Percentiles rank a stretch among this genome's conserved stretches.
These are phyloP conservation scores for Tolypocladium cylindrosporum DNA, from an alignment of 2,329 filamentous ascomycete species.

Conservation along the genomic window DNA sequence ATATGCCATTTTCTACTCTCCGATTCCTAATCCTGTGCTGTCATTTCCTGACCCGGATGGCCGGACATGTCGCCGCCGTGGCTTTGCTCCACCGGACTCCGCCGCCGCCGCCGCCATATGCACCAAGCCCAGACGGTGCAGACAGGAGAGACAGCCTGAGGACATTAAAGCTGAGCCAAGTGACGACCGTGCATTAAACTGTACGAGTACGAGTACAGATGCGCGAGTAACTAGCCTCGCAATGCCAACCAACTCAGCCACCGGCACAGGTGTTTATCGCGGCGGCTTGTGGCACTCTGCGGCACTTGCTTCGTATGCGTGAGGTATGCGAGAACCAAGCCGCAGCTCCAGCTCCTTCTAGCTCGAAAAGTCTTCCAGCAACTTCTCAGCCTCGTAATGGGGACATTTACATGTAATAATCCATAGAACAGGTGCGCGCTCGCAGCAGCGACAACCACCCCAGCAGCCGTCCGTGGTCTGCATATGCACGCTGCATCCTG, in stretches of 20 bases:
- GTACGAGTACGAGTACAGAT: too few relatives aligned
- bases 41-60: neutral
- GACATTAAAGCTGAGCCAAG: neutral
- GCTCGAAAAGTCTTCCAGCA: too few relatives aligned
- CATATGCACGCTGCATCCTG: constrained; percentile 3
- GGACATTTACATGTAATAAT: neutral
- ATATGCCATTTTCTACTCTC: neutral
- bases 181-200: neutral
- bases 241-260: neutral
- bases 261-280: neutral
- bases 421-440: neutral
- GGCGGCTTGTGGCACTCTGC: neutral
- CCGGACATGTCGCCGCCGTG: neutral
- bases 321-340: too few relatives aligned
- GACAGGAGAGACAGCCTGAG: neutral
- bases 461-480: neutral
- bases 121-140: neutral
- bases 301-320: neutral
- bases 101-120: neutral
- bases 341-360: too few relatives aligned
- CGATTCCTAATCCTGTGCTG: neutral
- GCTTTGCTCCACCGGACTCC: neutral
- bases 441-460: neutral
- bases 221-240: neutral
- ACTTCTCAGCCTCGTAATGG: neutral